Evolutionary conservation across 768 basidiomycete species (phyloP).

Genomic region (Collybiopsis confluens): DNA sequence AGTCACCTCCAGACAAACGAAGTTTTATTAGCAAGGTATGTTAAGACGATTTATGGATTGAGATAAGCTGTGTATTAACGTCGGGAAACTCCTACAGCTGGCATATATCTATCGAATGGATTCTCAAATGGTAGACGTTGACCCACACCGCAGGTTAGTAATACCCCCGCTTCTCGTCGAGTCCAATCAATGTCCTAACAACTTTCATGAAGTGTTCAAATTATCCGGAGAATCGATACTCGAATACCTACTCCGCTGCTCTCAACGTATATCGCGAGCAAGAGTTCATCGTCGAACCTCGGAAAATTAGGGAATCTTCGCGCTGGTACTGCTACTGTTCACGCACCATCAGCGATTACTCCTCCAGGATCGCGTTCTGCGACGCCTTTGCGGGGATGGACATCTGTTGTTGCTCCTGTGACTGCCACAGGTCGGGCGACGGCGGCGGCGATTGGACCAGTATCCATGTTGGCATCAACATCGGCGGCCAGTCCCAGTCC

Average conservation of each 20-base stretch:
- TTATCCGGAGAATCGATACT: constrained; percentile 79
- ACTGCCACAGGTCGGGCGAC: neutral
- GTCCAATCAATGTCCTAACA: neutral
- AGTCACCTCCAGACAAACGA: constrained; percentile 74
- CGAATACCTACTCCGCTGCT: constrained; percentile 71
- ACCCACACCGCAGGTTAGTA: constrained; percentile 68
- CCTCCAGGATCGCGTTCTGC: neutral
- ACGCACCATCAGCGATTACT: constrained; percentile 9
- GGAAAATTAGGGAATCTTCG: constrained; percentile 63
- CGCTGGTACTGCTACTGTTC: constrained; percentile 9
- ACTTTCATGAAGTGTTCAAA: constrained; percentile 55
- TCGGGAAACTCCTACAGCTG: constrained; percentile 48
- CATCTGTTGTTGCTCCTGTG: neutral
- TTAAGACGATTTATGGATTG: constrained; percentile 10
- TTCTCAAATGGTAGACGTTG: constrained; percentile 85
- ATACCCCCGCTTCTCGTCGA: neutral
- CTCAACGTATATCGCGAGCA: constrained; percentile 38
- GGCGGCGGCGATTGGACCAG: constrained; percentile 9
- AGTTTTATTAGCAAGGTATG: constrained; percentile 80
- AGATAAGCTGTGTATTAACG: constrained; percentile 1
- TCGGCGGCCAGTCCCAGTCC: neutral
- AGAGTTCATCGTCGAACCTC: constrained; percentile 26
- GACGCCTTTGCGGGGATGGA: constrained; percentile 1
- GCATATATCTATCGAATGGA: constrained; percentile 80
- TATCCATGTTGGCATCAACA: neutral